These are phyloP conservation scores for Melaleuca alternifolia DNA, from an alignment of 345 rosid species.

Conservation along the genomic window DNA sequence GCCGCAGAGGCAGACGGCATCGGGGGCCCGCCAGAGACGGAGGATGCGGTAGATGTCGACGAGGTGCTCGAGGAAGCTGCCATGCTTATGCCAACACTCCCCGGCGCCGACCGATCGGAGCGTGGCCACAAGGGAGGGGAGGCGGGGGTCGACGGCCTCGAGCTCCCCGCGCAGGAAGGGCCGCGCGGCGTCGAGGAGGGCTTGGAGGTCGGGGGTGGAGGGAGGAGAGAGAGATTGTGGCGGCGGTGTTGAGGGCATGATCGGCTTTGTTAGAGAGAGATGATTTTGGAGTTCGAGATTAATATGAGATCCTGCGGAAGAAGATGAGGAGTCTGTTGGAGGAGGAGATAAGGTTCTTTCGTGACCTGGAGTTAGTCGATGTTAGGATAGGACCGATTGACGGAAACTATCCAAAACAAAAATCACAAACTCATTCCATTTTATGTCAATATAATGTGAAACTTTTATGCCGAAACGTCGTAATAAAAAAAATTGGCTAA, in stretches of 20 bases:
- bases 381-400: neutral
- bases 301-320: neutral
- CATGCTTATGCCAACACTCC: slow-evolving; percentile 99
- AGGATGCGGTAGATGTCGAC: slow-evolving; percentile 76
- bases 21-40: slow-evolving; percentile 74
- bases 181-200: slow-evolving; percentile 46
- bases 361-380: neutral
- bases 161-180: slow-evolving; percentile 95
- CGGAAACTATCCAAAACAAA: neutral
- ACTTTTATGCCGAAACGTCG: too few species aligned
- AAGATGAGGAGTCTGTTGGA: neutral
- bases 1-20: slow-evolving; percentile 78
- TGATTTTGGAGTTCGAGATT: neutral
- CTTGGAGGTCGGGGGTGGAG: slow-evolving; percentile 8
- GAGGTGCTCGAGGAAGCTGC: slow-evolving; percentile 82
- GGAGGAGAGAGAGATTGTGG: neutral
- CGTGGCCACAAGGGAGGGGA: slow-evolving; percentile 57
- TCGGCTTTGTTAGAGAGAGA: neutral
- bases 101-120: slow-evolving; percentile 90
- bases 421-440: too few species aligned
- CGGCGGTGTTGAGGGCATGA: neutral
- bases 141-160: slow-evolving; percentile 41
- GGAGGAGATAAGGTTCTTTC: neutral
- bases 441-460: too few species aligned
- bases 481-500: too few species aligned